Evolutionary conservation across 2,329 filamentous ascomycete genomes (phyloP).

Genomic region (Monosporascus sp.): DNA sequence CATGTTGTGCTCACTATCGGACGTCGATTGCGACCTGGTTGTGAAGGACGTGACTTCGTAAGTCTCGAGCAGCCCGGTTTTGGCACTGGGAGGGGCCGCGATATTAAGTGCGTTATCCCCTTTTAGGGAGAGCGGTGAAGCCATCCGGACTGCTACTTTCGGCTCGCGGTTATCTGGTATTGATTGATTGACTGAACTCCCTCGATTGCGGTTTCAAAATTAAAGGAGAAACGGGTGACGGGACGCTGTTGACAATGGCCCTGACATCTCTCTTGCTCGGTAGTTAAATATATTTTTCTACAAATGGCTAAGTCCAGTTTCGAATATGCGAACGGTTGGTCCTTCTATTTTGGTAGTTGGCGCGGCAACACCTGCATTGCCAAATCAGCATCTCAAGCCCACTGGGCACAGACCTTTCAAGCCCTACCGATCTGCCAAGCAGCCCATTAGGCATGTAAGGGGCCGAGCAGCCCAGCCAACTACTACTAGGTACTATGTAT

Average conservation of each 20-base stretch:
- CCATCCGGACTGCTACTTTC: background rate
- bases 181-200: too few species aligned
- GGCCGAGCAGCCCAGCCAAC: too few species aligned
- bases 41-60: conserved; percentile 30
- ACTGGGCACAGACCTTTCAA: background rate
- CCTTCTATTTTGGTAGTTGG: background rate
- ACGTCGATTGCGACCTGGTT: conserved; percentile 6
- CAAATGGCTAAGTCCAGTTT: background rate
- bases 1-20: background rate
- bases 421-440: background rate
- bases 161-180: too few species aligned
- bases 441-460: background rate
- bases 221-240: background rate
- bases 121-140: background rate
- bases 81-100: background rate
- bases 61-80: conserved; percentile 1
- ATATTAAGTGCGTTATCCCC: background rate
- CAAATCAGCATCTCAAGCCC: background rate
- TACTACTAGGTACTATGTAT: too few species aligned
- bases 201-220: background rate
- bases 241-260: too few species aligned
- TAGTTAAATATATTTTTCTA: background rate
- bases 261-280: too few species aligned
- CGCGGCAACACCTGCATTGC: background rate
- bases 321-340: background rate